These are phyloP conservation scores for Botrytis cinerea DNA, from an alignment of 2,329 filamentous ascomycete species.

Conservation along the genomic window DNA sequence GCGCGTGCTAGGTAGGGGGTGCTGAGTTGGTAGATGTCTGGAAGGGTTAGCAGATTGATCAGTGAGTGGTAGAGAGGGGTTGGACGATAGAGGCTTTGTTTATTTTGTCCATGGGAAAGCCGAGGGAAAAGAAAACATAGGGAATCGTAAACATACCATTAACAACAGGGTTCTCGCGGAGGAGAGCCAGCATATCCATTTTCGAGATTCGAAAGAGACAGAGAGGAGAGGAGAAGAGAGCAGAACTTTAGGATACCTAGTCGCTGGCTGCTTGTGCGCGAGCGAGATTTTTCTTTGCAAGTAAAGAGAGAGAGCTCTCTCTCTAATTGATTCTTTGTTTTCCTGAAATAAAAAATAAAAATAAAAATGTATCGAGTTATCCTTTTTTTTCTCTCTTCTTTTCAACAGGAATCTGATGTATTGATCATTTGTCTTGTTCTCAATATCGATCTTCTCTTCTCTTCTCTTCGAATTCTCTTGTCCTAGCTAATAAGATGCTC, in stretches of 20 bases:
- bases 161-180: not conserved
- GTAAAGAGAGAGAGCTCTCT: not conserved
- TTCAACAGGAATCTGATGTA: not conserved
- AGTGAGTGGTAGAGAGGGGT: no score
- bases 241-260: not conserved
- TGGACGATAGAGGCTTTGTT: no score
- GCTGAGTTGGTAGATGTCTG: not conserved
- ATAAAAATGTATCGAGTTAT: no score
- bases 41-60: not conserved
- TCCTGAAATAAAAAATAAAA: no score
- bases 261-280: not conserved
- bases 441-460: not conserved
- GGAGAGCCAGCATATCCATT: not conserved
- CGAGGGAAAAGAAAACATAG: no score
- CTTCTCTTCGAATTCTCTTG: no score
- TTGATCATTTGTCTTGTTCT: not conserved
- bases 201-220: not conserved
- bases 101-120: no score
- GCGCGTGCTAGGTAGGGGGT: not conserved
- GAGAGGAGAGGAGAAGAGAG: not conserved
- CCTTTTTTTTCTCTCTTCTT: not conserved
- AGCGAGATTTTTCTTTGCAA: not conserved
- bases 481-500: no score
- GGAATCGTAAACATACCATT: not conserved
- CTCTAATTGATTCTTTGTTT: not conserved